Base-by-base conservation (phyloP, 192 early-diverging fungal species). In the Kappamyces sp. region DNA sequence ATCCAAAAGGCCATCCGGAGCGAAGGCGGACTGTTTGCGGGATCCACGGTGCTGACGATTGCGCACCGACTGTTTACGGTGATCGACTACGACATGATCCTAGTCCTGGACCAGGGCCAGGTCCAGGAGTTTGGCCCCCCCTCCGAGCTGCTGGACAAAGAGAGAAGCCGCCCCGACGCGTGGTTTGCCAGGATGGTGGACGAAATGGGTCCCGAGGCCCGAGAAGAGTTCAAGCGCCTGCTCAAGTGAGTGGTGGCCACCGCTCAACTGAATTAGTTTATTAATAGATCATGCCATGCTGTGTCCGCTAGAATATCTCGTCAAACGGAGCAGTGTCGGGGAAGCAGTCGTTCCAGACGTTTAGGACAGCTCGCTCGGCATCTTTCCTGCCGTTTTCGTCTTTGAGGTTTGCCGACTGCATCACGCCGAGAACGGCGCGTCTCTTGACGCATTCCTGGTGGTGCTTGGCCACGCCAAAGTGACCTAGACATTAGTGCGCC, bases 261-360 rank as follows among this genome's bases (percentile, higher is more conserved):
- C 22, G 22, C 22, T 22, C 22, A 22, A 22, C 22, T 22, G 22
- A 22, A 22, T 22, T 22, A 22, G 22, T 22, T 22, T 22, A 22
- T 22, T 22, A 22, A 22, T 22, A 22, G 22, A 22, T 22, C 22
- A 22, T 0, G 22, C 22, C 22, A 22, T 22, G 22, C 22, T 0
- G 22, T 22, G 22, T 22, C 22, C 22, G 35, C 1, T 57, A 60
- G 22, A n/a, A 57, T 6, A 97, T 93, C 71, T 97, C 94, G 67
- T 94, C 91, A 70, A 93, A 97, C 0, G 94, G 94, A 45, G 86
- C 79, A n/a, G 91, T 97, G 65, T 97, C 94, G 7, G 77, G 84
- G 65, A 93, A 94, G 65, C 94, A 97, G 50, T 81, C 85, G 33
- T 89, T 76, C 73, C 91, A 97, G 2, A 94, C 94, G 47, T 84